Conservation (phyloP, 306 rosid species). For the Dalbergia cochinchinensis region DNA sequence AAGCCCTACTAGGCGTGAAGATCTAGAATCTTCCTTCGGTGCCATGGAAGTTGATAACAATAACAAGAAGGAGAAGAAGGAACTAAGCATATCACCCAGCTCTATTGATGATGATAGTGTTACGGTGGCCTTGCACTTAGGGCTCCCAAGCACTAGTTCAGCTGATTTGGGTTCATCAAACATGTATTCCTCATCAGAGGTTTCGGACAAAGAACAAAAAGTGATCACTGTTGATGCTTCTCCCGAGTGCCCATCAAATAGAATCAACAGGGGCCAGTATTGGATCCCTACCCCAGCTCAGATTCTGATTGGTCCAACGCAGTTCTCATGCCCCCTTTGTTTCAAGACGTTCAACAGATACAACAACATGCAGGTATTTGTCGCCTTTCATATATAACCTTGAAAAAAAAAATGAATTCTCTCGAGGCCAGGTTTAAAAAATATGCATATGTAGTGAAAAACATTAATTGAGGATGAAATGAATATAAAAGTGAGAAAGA, state of each 20-base stretch:
- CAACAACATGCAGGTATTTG: slow-evolving; percentile 93
- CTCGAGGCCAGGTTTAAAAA: too few species aligned
- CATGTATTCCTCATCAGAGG: slow-evolving; percentile 55
- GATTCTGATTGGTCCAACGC: slow-evolving; percentile 93
- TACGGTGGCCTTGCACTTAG: slow-evolving; percentile 87
- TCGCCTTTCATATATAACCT: slow-evolving; percentile 9
- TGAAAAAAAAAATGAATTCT: not conserved
- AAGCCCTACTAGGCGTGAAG: slow-evolving; percentile 61
- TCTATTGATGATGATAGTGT: slow-evolving; percentile 53
- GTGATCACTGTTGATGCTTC: slow-evolving; percentile 34
- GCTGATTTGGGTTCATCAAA: slow-evolving; percentile 68
- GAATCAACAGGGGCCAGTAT: slow-evolving; percentile 78
- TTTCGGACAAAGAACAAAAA: slow-evolving; percentile 60
- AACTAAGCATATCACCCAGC: slow-evolving; percentile 38
- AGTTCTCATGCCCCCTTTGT: slow-evolving; percentile 94
- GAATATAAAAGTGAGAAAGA: slow-evolving; percentile 3
- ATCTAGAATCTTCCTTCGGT: slow-evolving; percentile 52
- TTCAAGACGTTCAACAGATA: slow-evolving; percentile 96
- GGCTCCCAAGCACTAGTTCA: slow-evolving; percentile 70
- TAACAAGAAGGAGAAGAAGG: slow-evolving; percentile 43
- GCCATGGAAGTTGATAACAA: slow-evolving; percentile 44
- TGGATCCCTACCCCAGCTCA: slow-evolving; percentile 98
- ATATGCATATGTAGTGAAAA: not conserved
- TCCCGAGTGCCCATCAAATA: slow-evolving; percentile 51
- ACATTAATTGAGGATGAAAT: not conserved